phyloP scores from a whole-genome alignment of 176 grass and related monocot genomes.

The Juncus effusus region DNA sequence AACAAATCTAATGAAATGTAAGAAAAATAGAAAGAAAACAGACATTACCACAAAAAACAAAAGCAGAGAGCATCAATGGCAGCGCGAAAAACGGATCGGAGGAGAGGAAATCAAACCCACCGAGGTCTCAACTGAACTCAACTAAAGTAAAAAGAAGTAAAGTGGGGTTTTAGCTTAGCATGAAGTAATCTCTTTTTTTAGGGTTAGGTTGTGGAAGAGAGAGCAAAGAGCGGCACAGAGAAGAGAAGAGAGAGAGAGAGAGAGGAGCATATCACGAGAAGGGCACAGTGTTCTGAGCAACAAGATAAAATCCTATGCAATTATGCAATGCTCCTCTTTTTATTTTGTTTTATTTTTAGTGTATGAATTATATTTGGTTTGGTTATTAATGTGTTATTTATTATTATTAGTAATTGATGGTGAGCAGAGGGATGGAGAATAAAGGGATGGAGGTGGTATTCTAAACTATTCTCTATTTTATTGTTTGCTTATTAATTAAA shows the following conservation, averaged over 20 bases:
- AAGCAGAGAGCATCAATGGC: slow-evolving; percentile 10
- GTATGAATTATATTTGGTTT: too few relatives aligned
- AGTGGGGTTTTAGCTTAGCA: slow-evolving; percentile 17
- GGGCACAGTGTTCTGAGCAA: slow-evolving; percentile 26
- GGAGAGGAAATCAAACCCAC: background rate
- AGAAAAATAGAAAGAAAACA: background rate
- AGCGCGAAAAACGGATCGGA: slow-evolving; percentile 18
- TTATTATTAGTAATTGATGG: background rate
- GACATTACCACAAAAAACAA: slow-evolving; percentile 6
- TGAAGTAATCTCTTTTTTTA: slow-evolving; percentile 13
- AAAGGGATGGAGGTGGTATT: slow-evolving; percentile 27
- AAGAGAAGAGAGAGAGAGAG: slow-evolving; percentile 18
- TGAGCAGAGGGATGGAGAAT: slow-evolving; percentile 19
- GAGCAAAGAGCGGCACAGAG: slow-evolving; percentile 19
- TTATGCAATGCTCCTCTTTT: too few relatives aligned
- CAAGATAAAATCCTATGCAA: slow-evolving; percentile 16
- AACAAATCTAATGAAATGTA: background rate
- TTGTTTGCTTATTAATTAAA: too few relatives aligned
- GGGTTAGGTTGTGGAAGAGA: slow-evolving; percentile 21
- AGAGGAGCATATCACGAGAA: slow-evolving; percentile 28
- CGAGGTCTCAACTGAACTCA: too few relatives aligned
- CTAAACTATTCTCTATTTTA: slow-evolving; percentile 14
- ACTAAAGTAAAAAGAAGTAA: background rate
- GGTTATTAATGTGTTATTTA: too few relatives aligned
- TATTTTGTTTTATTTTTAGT: too few relatives aligned